Percentiles rank a stretch among this genome's conserved stretches.
phyloP scores from a whole-genome alignment of 176 grass and related monocot species.

The Aegilops tauschii region DNA sequence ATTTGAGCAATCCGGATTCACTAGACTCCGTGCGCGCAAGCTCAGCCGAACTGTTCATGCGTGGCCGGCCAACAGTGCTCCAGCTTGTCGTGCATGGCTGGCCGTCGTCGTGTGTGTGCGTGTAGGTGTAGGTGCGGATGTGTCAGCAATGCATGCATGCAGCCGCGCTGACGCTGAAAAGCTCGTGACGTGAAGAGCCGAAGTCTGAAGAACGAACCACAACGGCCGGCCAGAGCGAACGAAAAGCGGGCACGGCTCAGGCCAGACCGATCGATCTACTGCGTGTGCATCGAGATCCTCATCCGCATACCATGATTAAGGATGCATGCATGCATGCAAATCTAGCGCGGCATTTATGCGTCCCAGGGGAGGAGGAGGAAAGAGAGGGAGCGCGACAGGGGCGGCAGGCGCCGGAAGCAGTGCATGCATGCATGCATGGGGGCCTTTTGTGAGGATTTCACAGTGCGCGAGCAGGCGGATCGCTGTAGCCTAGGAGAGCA shows the following conservation, averaged over 20 bases:
- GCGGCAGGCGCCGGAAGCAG: not conserved
- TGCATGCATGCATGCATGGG: conserved; percentile 2
- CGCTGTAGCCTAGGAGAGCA: conserved; percentile 54
- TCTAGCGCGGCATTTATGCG: not conserved
- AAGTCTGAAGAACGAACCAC: not conserved
- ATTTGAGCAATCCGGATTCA: conserved; percentile 14
- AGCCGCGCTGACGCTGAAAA: not conserved
- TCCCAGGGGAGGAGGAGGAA: not conserved
- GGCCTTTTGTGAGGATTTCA: not conserved
- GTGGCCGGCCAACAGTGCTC: not conserved
- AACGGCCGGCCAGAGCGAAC: not conserved
- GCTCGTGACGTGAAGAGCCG: not conserved
- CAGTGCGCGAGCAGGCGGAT: conserved; percentile 27
- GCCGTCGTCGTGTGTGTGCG: not conserved
- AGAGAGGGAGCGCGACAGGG: not conserved
- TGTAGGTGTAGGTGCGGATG: too few relatives aligned
- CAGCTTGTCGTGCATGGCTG: not conserved
- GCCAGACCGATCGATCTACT: not conserved
- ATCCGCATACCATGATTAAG: not conserved
- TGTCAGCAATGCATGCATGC: not conserved
- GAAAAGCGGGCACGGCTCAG: not conserved
- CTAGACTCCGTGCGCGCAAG: not conserved
- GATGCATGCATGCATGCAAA: not conserved
- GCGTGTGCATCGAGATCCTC: not conserved
- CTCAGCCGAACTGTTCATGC: not conserved